These are phyloP conservation scores for Amaranthus hypochondriacus DNA, from an alignment of 148 eudicot species.

Conservation along the genomic window DNA sequence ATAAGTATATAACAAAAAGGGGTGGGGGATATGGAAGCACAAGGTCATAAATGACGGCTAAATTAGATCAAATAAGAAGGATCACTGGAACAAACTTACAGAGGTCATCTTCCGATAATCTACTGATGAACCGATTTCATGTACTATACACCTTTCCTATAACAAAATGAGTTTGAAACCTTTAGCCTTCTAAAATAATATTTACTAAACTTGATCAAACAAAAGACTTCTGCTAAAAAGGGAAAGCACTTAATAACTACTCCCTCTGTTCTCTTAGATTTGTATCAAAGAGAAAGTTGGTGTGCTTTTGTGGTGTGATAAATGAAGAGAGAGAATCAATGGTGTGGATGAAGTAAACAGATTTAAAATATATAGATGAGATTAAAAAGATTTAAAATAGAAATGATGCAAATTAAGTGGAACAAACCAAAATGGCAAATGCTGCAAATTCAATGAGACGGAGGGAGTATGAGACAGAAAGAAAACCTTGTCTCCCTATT, in stretches of 20 bases:
- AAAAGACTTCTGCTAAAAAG: neutral
- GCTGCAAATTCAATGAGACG: too few relatives aligned
- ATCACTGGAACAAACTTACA: conserved; percentile 34
- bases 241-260: neutral
- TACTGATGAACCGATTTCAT: conserved; percentile 77
- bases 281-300: too few relatives aligned
- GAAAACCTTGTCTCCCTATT: neutral
- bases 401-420: too few relatives aligned
- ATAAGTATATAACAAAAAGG: neutral
- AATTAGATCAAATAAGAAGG: neutral
- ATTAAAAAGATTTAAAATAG: too few relatives aligned
- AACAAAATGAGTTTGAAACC: conserved; percentile 8
- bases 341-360: too few relatives aligned
- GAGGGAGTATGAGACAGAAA: neutral
- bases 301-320: too few relatives aligned
- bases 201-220: neutral
- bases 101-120: conserved; percentile 84
- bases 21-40: too few relatives aligned
- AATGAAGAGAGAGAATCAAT: too few relatives aligned
- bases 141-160: conserved; percentile 78
- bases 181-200: neutral
- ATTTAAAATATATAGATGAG: too few relatives aligned
- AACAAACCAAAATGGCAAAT: too few relatives aligned
- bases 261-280: too few relatives aligned
- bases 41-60: neutral